Conservation (phyloP, 306 rosid genomes). For the Dryas octopetala region DNA sequence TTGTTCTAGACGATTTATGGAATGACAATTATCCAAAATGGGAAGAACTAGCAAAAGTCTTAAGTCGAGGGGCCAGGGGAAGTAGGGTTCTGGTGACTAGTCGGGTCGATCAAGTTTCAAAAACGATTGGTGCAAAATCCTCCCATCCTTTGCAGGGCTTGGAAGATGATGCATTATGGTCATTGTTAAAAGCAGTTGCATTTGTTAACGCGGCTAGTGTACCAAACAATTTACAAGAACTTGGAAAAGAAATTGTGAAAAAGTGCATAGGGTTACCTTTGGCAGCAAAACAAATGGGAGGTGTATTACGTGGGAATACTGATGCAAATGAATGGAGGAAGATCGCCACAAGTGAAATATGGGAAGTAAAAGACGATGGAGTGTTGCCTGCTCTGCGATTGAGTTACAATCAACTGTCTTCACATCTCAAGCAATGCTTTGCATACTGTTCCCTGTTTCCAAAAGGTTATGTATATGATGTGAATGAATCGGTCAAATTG, state of each 20-base stretch:
- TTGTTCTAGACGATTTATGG: too few species aligned
- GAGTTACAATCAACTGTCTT: conserved; percentile 18
- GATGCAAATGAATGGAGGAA: background rate
- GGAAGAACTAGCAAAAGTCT: too few species aligned
- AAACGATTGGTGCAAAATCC: too few species aligned
- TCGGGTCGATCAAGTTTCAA: too few species aligned
- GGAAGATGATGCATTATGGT: too few species aligned
- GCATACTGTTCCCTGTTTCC: conserved; percentile 22
- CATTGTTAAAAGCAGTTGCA: too few species aligned
- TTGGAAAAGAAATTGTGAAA: conserved; percentile 1
- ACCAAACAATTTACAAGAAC: background rate
- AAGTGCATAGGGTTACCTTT: conserved; percentile 22
- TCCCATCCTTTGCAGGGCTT: too few species aligned
- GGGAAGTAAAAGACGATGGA: background rate
- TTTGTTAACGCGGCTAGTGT: background rate
- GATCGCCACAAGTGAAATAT: conserved; percentile 4
- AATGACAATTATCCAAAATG: too few species aligned
- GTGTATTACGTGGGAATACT: background rate
- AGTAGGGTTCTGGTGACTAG: too few species aligned
- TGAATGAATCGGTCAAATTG: conserved; percentile 9
- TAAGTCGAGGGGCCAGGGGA: too few species aligned
- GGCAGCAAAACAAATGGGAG: conserved; percentile 22
- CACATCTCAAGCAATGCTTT: conserved; percentile 18
- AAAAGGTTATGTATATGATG: conserved; percentile 12
- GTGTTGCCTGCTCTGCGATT: conserved; percentile 18